Base-by-base conservation (phyloP, 345 rosid species). In the Atalantia buxifolia region DNA sequence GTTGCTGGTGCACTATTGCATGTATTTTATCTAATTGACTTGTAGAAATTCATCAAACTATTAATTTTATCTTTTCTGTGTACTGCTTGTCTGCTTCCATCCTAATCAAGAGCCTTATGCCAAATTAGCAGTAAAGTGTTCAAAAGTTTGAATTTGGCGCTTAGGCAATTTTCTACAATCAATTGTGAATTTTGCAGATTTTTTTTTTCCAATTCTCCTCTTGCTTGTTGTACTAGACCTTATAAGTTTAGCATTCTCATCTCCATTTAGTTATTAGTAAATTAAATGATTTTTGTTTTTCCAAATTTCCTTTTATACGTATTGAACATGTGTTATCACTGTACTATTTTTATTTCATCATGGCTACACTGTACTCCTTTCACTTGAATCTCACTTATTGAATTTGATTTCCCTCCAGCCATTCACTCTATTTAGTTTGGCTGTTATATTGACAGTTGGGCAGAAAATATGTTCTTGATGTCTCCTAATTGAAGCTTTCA, bases 341-440 rank as follows among this genome's bases (percentile, higher is more conserved):
- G 31, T 14, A 70, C 4, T 45, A 33, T 25, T 31, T 71, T 38
- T 59, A 68, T 36, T 50, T 77, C 24, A 2, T n/a, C 60, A 25
- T 78, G 64, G 48, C 66, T 56, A 25, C 36, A 42, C n/a, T 45
- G 62, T 55, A n/a, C 21, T 48, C n/a, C 30, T 59, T 19, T 76
- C 31, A 56, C 61, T 59, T 59, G 76, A 61, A 72, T 56, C 22
- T 78, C 33, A 75, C 22, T 40, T 21, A 22, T 30, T 79, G 76
- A 55, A 38, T 55, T 71, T 77, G 22, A 42, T 71, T 75, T 53
- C 28, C 77, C 69, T 35, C 27, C 25, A 69, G n/a, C 69, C 62
- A 53, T 38, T 60, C 40, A 25, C 55, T 59, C 72, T 79, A 64
- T 71, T 66, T 42, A 38, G 57, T 69, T 60, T 22, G 2, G 38